Evolutionary conservation across 495 filamentous ascomycete genomes (phyloP).

Genomic region (Hypoxylon fragiforme): DNA sequence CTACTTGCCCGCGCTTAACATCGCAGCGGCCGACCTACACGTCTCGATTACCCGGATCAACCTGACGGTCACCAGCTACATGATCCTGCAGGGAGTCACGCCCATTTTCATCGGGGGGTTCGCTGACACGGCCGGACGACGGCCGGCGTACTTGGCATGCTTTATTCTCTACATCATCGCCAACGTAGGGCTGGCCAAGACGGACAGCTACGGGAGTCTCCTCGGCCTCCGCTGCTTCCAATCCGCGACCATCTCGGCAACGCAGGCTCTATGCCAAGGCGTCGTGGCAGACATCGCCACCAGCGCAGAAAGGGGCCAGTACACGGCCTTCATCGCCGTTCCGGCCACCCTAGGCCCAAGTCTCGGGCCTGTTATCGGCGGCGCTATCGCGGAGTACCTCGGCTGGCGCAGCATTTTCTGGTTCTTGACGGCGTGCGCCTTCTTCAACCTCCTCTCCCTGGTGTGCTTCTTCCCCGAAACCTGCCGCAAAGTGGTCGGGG

Average conservation of each 20-base stretch:
- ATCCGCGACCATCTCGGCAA: slow-evolving; percentile 56
- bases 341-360: slow-evolving; percentile 51
- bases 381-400: slow-evolving; percentile 59
- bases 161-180: slow-evolving; percentile 60
- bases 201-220: slow-evolving; percentile 52
- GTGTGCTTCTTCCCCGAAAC: slow-evolving; percentile 62
- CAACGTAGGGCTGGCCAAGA: slow-evolving; percentile 58
- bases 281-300: slow-evolving; percentile 59
- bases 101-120: slow-evolving; percentile 61
- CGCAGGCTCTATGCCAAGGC: slow-evolving; percentile 57
- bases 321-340: slow-evolving; percentile 45
- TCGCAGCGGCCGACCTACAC: slow-evolving; percentile 54
- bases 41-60: slow-evolving; percentile 60
- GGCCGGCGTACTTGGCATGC: slow-evolving; percentile 57
- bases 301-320: slow-evolving; percentile 55
- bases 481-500: slow-evolving; percentile 63
- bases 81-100: slow-evolving; percentile 62
- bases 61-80: slow-evolving; percentile 63
- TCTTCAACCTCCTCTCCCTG: slow-evolving; percentile 46
- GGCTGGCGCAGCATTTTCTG: slow-evolving; percentile 73
- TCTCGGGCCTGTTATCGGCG: slow-evolving; percentile 65
- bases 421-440: slow-evolving; percentile 61
- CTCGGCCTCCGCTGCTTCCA: slow-evolving; percentile 60
- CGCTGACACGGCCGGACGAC: slow-evolving; percentile 57
- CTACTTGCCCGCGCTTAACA: slow-evolving; percentile 69